These are phyloP conservation scores for Heterobasidion annosum DNA, from an alignment of 1,284 basidiomycete genomes.

Conservation along the genomic window DNA sequence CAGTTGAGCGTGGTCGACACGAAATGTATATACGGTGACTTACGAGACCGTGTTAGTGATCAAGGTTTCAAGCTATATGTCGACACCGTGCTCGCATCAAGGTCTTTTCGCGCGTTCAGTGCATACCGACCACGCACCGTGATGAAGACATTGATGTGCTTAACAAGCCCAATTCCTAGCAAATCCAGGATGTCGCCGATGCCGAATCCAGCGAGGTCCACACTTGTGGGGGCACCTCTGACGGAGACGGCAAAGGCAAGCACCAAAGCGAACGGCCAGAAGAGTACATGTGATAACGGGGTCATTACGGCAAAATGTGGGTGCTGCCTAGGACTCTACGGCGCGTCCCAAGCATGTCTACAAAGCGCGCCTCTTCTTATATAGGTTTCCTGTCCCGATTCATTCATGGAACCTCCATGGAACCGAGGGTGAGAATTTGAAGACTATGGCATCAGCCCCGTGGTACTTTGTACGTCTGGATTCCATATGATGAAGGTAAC, in stretches of 20 bases:
- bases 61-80: slow-evolving; percentile 24
- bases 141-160: slow-evolving; percentile 25
- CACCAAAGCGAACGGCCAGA: not conserved
- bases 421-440: too few relatives aligned
- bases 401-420: too few relatives aligned
- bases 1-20: not conserved
- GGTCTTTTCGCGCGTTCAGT: not conserved
- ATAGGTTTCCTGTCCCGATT: not conserved
- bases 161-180: slow-evolving; percentile 27
- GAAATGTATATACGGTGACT: not conserved
- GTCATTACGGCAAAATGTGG: not conserved
- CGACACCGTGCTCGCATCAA: not conserved
- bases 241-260: not conserved
- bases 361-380: too few relatives aligned
- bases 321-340: not conserved
- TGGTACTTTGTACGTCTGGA: too few relatives aligned
- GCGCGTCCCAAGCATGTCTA: not conserved
- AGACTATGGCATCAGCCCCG: too few relatives aligned
- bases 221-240: not conserved
- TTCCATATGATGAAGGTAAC: too few relatives aligned
- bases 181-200: slow-evolving; percentile 28
- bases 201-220: slow-evolving; percentile 2
- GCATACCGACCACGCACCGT: slow-evolving; percentile 18
- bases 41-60: slow-evolving; percentile 26
- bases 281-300: not conserved